Base-by-base conservation (phyloP, 1,284 basidiomycete genomes). In the Heterobasidion occidentale region DNA sequence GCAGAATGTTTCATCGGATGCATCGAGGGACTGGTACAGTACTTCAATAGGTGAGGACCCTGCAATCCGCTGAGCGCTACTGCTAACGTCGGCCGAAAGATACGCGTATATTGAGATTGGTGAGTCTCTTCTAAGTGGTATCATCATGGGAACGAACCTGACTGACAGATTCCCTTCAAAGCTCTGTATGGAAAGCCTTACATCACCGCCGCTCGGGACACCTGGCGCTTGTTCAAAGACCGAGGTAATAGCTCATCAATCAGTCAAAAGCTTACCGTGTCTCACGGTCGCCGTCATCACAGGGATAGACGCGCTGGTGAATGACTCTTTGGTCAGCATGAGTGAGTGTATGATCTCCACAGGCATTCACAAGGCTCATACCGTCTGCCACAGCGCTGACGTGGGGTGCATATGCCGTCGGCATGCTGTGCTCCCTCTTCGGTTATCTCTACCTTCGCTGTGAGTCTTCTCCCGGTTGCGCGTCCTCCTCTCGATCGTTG, bases 131-230 rank as follows among this genome's bases (percentile, higher is more conserved):
- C 56, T 27, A 6, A 27, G 27, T 27, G 27, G 27, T 27, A 27
- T 27, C 27, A 27, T 27, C 27, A 27, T 27, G 27, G 27, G 27
- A 27, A 27, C 27, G 27, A 27, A 27, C 4, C 27, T 27, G 27
- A 27, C 27, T 27, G 27, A 27, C 27, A 6, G 27, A 27, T 27
- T 27, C 27, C 27, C 27, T 27, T 27, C 27, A 46, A 62, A 84
- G 88, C 90, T 0, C 74, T 95, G 2, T 95, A 94, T 68, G 93
- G 93, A 27, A 95, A 96, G 71, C 73, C 84, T 1, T 96, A 95
- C 65, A 80, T 93, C 54, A 67, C 75, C 15, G 93, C 93, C n/a
- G 91, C 93, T 3, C 93, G 90, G 70, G 91, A 94, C 67, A 93
- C 93, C 0, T 96, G 91, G 91, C 77, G 79, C n/a, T 68, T 94